Evolutionary conservation across 352 stramenopile species (phyloP).

Genomic region (Pythium biforme): DNA sequence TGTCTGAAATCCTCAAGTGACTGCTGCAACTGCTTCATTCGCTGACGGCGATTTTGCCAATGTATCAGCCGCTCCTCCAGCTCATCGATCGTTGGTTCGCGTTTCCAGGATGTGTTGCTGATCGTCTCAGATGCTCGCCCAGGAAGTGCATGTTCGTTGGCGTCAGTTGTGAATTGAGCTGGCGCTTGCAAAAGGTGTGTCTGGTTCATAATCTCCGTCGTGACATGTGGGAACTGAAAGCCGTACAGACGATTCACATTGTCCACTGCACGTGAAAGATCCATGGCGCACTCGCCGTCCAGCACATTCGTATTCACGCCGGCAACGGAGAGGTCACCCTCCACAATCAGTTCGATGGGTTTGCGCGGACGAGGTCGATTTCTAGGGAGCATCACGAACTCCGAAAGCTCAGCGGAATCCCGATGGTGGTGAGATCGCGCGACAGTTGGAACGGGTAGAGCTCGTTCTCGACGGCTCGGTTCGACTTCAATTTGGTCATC

Average conservation of each 20-base stretch:
- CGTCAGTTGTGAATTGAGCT: not conserved
- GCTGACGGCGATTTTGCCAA: constrained; percentile 18
- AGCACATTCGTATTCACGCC: not conserved
- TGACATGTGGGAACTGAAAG: constrained; percentile 16
- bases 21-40: constrained; percentile 23
- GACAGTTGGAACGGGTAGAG: not conserved
- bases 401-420: constrained; percentile 18
- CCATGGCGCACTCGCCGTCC: not conserved
- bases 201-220: not conserved
- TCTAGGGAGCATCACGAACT: constrained; percentile 36
- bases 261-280: not conserved
- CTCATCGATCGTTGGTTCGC: constrained; percentile 15
- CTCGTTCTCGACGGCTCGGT: not conserved
- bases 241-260: constrained; percentile 21
- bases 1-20: constrained; percentile 24
- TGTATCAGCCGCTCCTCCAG: constrained; percentile 23
- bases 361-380: constrained; percentile 39
- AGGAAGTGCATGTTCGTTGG: not conserved
- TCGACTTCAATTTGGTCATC: not conserved
- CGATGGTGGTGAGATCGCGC: not conserved
- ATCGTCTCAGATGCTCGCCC: too few relatives aligned
- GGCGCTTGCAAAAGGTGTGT: not conserved
- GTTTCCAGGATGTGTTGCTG: not conserved
- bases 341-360: constrained; percentile 32
- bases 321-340: not conserved